Conservation (phyloP, 345 rosid genomes). For the Eucalyptus pumila region DNA sequence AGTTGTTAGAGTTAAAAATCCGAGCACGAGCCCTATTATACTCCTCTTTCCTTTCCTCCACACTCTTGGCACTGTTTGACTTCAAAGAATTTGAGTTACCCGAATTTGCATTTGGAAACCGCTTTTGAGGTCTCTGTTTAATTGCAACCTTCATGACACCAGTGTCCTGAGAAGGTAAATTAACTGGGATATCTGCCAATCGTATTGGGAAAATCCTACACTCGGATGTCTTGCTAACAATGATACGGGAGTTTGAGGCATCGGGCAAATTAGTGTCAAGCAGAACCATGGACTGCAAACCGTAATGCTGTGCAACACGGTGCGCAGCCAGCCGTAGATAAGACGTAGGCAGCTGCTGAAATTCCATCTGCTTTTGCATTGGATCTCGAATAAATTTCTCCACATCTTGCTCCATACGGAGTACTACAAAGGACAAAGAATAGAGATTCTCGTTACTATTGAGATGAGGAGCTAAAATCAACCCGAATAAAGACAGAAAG, state of each 20-base stretch:
- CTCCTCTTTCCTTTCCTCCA: slow-evolving; percentile 84
- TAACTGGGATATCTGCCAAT: slow-evolving; percentile 65
- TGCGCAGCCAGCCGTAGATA: slow-evolving; percentile 77
- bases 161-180: slow-evolving; percentile 44
- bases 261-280: slow-evolving; percentile 52
- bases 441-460: background rate
- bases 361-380: slow-evolving; percentile 50
- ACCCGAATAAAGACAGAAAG: background rate
- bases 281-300: slow-evolving; percentile 74
- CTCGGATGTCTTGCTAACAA: slow-evolving; percentile 60
- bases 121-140: slow-evolving; percentile 64
- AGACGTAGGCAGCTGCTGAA: slow-evolving; percentile 74
- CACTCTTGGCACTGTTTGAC: slow-evolving; percentile 42
- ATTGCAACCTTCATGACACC: slow-evolving; percentile 54
- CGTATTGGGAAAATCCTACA: slow-evolving; percentile 45
- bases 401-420: slow-evolving; percentile 76
- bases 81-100: slow-evolving; percentile 32
- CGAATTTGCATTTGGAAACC: slow-evolving; percentile 10
- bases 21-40: slow-evolving; percentile 74
- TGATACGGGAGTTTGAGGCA: slow-evolving; percentile 56
- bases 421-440: slow-evolving; percentile 23
- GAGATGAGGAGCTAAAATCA: background rate
- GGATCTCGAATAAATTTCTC: slow-evolving; percentile 63
- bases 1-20: slow-evolving; percentile 44
- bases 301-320: slow-evolving; percentile 79